Base-by-base conservation (phyloP, 768 basidiomycete species). In the Amanita polypyramis region DNA sequence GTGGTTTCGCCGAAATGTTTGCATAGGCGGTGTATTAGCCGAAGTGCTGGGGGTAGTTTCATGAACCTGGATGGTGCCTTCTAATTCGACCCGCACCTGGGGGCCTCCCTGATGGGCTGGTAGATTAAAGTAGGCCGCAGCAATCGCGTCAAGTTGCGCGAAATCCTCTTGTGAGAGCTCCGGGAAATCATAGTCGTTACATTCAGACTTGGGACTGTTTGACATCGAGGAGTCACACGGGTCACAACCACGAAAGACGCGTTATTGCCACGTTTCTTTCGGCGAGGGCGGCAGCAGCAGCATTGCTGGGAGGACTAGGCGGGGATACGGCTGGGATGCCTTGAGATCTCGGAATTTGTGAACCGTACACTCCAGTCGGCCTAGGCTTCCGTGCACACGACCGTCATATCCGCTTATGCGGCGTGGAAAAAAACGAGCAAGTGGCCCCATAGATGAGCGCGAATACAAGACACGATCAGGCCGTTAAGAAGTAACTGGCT, bases 141-240 rank as follows among this genome's bases (percentile, higher is more conserved):
- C 51, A 23, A 64, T 59, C 23, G 67, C 68, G 54, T 82, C 80
- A 46, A 79, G 65, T 20, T 60, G 57, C 2, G 65, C 68, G 34
- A 82, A 68, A 20, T 85, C 80, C 27, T 79, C 71, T 20, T 70
- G 69, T 0, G 79, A 79, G 51, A 82, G 76, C 41, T 74, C 75
- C 0, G 75, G 69, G 42, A 82, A 65, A 54, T 76, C 62, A 57
- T 65, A 76, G 3, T 55, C 62, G 15, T 70, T 70, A 54, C 68
- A 82, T 52, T 74, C 71, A n/a, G 40, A 42, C 23, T 27, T 25
- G 6, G n/a, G n/a, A n/a, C 14, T 43, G 30, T 69, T 61, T 5
- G 51, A 53, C 45, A 46, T 46, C 9, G 19, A 11, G 12, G 14
- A n/a, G 40, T 27, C 43, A 32, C 30, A 19, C 29, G 6, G 14